phyloP scores from a whole-genome alignment of 2,329 filamentous ascomycete genomes.

The Sphaceloma murrayae region DNA sequence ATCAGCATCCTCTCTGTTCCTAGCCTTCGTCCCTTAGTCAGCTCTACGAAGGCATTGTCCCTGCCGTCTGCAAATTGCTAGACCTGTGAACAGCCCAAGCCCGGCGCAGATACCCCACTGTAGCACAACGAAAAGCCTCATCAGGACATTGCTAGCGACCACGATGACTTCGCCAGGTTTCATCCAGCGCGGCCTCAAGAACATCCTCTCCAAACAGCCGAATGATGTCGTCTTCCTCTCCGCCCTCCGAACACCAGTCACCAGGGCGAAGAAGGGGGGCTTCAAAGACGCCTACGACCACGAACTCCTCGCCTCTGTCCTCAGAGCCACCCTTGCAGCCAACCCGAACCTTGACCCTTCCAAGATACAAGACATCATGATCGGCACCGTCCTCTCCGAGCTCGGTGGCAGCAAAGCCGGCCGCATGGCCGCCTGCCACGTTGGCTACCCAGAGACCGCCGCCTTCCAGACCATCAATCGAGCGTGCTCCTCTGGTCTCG shows the following conservation, averaged over 20 bases:
- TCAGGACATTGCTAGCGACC: not conserved
- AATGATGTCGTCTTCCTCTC: conserved; percentile 82
- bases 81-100: too few species aligned
- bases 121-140: not conserved
- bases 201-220: conserved; percentile 68
- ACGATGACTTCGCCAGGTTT: conserved; percentile 15
- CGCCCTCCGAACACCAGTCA: conserved; percentile 79
- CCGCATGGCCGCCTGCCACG: conserved; percentile 81
- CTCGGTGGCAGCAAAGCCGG: conserved; percentile 84
- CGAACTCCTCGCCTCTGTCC: conserved; percentile 63
- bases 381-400: conserved; percentile 84
- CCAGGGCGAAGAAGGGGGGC: conserved; percentile 69
- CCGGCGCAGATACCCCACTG: not conserved
- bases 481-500: conserved; percentile 70
- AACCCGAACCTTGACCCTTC: conserved; percentile 63
- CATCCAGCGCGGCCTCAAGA: conserved; percentile 49
- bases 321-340: conserved; percentile 59
- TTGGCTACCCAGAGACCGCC: conserved; percentile 62
- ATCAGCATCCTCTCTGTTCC: too few species aligned
- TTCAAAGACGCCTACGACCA: conserved; percentile 87
- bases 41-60: too few species aligned
- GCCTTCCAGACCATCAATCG: conserved; percentile 81
- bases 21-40: too few species aligned
- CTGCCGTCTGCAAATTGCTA: too few species aligned
- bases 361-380: conserved; percentile 67